Percentiles rank a stretch among this genome's conserved stretches.
Conservation (phyloP, 139 green algal species). For the Gonium pectorale region DNA sequence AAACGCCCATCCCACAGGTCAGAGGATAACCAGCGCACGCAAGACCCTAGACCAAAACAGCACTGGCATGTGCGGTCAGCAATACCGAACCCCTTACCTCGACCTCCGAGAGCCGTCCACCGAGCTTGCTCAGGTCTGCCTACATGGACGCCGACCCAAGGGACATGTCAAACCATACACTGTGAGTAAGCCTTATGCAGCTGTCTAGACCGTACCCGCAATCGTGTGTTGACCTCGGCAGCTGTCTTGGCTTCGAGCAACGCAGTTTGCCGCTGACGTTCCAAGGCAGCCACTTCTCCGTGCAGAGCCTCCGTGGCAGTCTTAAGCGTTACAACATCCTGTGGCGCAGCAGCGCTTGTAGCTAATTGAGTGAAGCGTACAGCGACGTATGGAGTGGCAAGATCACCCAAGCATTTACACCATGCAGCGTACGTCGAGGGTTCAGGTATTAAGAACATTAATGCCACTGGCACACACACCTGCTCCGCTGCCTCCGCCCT, state of each 20-base stretch:
- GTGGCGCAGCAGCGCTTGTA: too few relatives aligned
- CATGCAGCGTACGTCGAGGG: too few relatives aligned
- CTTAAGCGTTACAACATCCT: neutral
- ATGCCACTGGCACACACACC: neutral
- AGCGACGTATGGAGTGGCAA: too few relatives aligned
- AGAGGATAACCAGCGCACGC: neutral
- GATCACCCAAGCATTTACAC: too few relatives aligned
- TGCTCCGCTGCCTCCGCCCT: neutral
- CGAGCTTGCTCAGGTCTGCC: slow-evolving; percentile 1
- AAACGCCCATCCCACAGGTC: too few relatives aligned
- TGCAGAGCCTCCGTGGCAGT: neutral
- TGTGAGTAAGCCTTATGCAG: too few relatives aligned
- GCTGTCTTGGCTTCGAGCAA: neutral
- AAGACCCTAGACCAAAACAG: neutral
- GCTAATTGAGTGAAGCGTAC: too few relatives aligned
- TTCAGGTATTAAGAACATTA: too few relatives aligned
- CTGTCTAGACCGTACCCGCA: neutral
- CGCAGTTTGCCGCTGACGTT: slow-evolving; percentile 2
- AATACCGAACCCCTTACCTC: too few relatives aligned
- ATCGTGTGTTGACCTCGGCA: neutral
- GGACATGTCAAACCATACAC: too few relatives aligned
- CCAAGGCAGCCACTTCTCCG: neutral
- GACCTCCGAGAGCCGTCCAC: neutral
- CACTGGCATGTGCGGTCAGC: too few relatives aligned
- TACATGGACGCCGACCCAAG: neutral